phyloP scores from a whole-genome alignment of 768 basidiomycete species.

The Scleroderma bovista region DNA sequence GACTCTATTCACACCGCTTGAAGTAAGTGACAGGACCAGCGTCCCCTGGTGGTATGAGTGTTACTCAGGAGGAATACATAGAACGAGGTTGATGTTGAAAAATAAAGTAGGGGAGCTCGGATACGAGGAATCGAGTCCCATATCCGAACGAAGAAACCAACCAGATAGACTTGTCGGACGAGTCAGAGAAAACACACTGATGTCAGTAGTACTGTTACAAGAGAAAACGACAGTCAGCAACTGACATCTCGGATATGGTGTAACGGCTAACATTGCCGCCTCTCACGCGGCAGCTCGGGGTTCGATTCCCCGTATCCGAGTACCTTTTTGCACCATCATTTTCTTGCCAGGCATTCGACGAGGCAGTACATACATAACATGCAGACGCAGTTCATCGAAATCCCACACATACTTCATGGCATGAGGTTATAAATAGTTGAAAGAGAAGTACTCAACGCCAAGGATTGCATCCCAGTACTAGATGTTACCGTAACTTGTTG shows the following conservation, averaged over 20 bases:
- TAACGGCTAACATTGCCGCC: constrained; percentile 67
- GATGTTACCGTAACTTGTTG: constrained; percentile 16
- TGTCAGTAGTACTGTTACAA: background rate
- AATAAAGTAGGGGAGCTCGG: constrained; percentile 26
- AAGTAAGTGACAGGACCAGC: too few species aligned
- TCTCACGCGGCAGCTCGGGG: constrained; percentile 55
- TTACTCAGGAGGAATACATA: too few species aligned
- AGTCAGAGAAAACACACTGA: background rate
- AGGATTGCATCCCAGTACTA: constrained; percentile 14
- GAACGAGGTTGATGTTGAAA: too few species aligned
- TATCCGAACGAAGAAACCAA: too few species aligned
- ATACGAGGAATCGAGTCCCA: constrained; percentile 56
- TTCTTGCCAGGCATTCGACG: too few species aligned
- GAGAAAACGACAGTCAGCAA: too few species aligned
- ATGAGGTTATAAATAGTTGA: constrained; percentile 9
- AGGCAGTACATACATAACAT: too few species aligned
- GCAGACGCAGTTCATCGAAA: too few species aligned
- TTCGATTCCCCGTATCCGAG: constrained; percentile 53
- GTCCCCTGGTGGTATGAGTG: too few species aligned
- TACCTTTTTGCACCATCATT: background rate
- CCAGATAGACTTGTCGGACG: constrained; percentile 50
- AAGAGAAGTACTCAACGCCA: constrained; percentile 10
- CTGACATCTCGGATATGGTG: constrained; percentile 61
- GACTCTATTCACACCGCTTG: too few species aligned
- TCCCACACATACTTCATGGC: background rate